Conservation (phyloP, 805 yeast genomes). For the Wickerhamiella azymoides region DNA sequence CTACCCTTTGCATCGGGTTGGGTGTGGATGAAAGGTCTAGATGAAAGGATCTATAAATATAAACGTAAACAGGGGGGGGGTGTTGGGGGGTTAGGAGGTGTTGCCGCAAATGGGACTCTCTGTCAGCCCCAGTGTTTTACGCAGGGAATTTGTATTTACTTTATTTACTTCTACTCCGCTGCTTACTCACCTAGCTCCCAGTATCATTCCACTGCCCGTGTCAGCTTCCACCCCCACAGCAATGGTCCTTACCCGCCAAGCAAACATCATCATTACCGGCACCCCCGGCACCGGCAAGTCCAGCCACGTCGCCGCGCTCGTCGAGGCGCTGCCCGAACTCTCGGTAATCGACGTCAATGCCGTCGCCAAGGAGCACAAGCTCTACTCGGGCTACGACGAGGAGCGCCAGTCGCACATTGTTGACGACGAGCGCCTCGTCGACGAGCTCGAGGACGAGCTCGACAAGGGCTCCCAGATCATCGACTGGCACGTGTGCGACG, state of each 20-base stretch:
- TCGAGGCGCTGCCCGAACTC: conserved; percentile 36
- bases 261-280: conserved; percentile 85
- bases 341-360: conserved; percentile 57
- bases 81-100: not conserved
- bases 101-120: too few relatives aligned
- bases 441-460: conserved; percentile 61
- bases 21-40: too few relatives aligned
- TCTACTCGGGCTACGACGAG: conserved; percentile 76
- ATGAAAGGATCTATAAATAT: not conserved
- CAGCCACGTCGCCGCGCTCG: conserved; percentile 52
- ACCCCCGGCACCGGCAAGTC: conserved; percentile 90
- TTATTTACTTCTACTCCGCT: too few relatives aligned
- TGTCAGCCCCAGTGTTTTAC: too few relatives aligned
- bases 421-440: conserved; percentile 81
- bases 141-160: too few relatives aligned
- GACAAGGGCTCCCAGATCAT: conserved; percentile 78
- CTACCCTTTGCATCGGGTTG: conserved; percentile 3
- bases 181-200: too few relatives aligned
- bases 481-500: conserved; percentile 97
- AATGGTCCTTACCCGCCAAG: conserved; percentile 18
- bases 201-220: too few relatives aligned
- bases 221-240: not conserved
- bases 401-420: conserved; percentile 75
- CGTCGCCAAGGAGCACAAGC: conserved; percentile 61
- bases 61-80: not conserved